Evolutionary conservation across 2,329 filamentous ascomycete genomes (phyloP), one percentile per base, ranked within the genome.

Genomic region (Alternaria dauci): DNA sequence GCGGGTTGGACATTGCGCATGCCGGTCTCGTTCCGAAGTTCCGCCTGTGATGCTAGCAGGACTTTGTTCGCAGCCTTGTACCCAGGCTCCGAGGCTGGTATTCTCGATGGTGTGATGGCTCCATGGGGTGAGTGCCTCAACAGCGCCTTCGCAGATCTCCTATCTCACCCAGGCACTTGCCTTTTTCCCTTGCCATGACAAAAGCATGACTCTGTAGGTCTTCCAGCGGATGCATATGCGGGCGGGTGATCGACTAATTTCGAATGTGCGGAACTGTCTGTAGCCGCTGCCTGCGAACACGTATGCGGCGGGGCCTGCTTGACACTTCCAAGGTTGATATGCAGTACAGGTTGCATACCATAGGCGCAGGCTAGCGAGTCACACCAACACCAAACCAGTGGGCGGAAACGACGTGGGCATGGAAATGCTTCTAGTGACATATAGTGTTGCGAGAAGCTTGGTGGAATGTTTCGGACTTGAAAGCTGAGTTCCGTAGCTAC

Each of bases 211-310:
- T 32, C 28, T 34, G 52, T 41, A 8, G 41, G 12, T 30, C 20
- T 53, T 28, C 47, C 42, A 48, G 42, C 28, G 48, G 32, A 47
- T 62, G 60, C 60, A 55, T 18, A 30, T 18, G 57, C 51, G 55
- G 28, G 51, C 57, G 56, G 60, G 46, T 62, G 52, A 56, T 60
- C 56, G 57, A 52, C 56, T 60, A 23, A 36, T 54, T 26, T 55
- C 25, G 38, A 34, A 12, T 30, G 34, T 12, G 36, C 42, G 52
- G 28, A 16, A 39, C 18, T 52, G 34, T 57, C 18, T 57, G 41
- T 57, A 20, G 48, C 26, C 41, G 41, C 46, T 16, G n/a, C 20
- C 51, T 36, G 51, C 52, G 30, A 26, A 50, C 46, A 50, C 30
- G 46, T 50, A 50, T 50, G 46, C 46, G 14, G 46, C 32, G 46